A percentile compares a stretch with the other conserved stretches of the same genome.
These are phyloP conservation scores for Pholiota adiposa DNA, from an alignment of 1,284 basidiomycete species.

Conservation along the genomic window DNA sequence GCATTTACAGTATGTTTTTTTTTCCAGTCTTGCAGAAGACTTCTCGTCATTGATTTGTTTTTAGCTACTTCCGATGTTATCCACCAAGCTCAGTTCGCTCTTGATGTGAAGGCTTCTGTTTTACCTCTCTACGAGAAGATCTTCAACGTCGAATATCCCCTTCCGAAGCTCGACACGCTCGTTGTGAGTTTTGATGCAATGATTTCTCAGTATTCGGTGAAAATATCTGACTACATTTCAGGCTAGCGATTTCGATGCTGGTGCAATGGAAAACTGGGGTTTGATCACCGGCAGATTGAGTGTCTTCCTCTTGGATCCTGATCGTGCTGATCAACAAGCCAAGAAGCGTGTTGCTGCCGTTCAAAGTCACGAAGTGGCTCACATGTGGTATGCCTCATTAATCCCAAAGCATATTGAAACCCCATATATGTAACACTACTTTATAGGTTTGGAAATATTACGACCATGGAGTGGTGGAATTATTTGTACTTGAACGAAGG, in stretches of 20 bases:
- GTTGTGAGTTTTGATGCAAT: conserved; percentile 51
- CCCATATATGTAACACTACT: conserved; percentile 1
- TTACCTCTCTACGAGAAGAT: conserved; percentile 94
- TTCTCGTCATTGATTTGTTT: conserved; percentile 8
- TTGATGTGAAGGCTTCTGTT: conserved; percentile 88
- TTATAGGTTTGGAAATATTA: conserved; percentile 85
- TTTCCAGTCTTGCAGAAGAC: no score
- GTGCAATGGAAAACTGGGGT: conserved; percentile 97
- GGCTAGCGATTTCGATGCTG: conserved; percentile 87
- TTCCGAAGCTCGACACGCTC: conserved; percentile 93
- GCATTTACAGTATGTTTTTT: conserved; percentile 77
- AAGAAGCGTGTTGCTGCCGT: conserved; percentile 82
- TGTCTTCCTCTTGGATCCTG: conserved; percentile 83
- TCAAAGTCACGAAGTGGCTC: conserved; percentile 85
- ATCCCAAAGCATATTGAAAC: conserved; percentile 4
- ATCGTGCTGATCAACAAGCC: conserved; percentile 74
- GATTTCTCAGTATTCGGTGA: not conserved
- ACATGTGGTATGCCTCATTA: conserved; percentile 69
- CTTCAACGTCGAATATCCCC: conserved; percentile 89
- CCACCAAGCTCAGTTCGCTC: conserved; percentile 80
- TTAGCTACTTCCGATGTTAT: conserved; percentile 87
- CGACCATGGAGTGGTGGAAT: conserved; percentile 96
- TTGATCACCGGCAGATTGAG: conserved; percentile 90
- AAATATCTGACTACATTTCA: conserved; percentile 26
- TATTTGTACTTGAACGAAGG: conserved; percentile 87